Evolutionary conservation across 768 basidiomycete genomes (phyloP).

Genomic region (Pleurotus djamor): DNA sequence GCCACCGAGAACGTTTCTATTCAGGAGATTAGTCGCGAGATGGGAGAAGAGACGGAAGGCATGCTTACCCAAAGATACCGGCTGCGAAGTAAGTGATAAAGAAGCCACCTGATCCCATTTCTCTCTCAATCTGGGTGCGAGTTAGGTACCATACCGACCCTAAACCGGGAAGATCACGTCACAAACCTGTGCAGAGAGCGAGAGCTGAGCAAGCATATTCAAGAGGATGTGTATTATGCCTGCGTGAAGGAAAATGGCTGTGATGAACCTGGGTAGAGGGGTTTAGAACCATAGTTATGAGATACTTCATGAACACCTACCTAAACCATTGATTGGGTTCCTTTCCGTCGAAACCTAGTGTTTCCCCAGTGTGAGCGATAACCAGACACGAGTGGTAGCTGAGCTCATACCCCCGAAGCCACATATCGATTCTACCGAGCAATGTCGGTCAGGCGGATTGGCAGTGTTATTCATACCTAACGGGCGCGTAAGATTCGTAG

Average conservation of each 20-base stretch:
- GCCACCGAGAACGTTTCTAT: conserved; percentile 83
- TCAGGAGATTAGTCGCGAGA: background rate
- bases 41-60: conserved; percentile 7
- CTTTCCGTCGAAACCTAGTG: conserved; percentile 35
- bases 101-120: conserved; percentile 90
- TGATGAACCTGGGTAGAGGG: conserved; percentile 61
- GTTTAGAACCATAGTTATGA: background rate
- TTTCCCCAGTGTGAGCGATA: background rate
- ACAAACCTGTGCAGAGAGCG: conserved; percentile 65
- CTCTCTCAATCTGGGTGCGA: conserved; percentile 68
- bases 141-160: background rate
- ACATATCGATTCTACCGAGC: conserved; percentile 81
- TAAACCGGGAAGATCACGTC: conserved; percentile 20
- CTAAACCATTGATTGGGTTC: conserved; percentile 49
- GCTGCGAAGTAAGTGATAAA: conserved; percentile 84
- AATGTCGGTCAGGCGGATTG: conserved; percentile 68
- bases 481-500: background rate
- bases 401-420: conserved; percentile 73
- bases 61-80: conserved; percentile 83
- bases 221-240: conserved; percentile 91
- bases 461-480: conserved; percentile 81
- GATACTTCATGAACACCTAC: conserved; percentile 20
- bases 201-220: conserved; percentile 88
- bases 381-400: conserved; percentile 18
- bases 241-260: conserved; percentile 90